A percentile compares a stretch with the other conserved stretches of the same genome.
Conservation (phyloP, 768 basidiomycete species). For the Crassisporium funariophilum region DNA sequence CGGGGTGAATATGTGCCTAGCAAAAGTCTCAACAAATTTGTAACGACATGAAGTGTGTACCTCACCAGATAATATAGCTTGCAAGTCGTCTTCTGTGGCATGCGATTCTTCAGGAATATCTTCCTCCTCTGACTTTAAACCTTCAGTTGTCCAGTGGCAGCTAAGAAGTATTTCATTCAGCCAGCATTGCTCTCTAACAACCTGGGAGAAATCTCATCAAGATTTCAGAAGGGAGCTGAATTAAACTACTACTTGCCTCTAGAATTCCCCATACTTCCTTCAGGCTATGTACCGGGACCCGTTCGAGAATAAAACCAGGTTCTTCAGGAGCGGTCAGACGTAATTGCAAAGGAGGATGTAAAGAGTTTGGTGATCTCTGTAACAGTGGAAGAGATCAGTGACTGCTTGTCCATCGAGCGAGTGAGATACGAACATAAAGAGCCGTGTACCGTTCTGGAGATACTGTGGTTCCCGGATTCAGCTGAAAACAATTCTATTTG, state of each 20-base stretch:
- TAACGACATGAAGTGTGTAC: neutral
- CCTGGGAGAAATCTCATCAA: slow-evolving; percentile 35
- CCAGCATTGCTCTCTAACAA: slow-evolving; percentile 86
- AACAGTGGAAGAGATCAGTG: neutral
- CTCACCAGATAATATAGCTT: slow-evolving; percentile 64
- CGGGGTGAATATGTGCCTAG: slow-evolving; percentile 55
- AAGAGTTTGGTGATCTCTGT: slow-evolving; percentile 64
- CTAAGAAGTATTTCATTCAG: slow-evolving; percentile 68
- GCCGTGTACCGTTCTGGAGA: slow-evolving; percentile 69
- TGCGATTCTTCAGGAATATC: slow-evolving; percentile 34
- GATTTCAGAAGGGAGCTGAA: neutral
- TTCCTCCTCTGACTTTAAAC: slow-evolving; percentile 28
- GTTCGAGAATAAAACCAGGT: slow-evolving; percentile 73
- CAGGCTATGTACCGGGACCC: slow-evolving; percentile 69
- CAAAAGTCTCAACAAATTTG: slow-evolving; percentile 5
- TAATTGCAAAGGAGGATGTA: slow-evolving; percentile 70
- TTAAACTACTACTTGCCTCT: slow-evolving; percentile 47
- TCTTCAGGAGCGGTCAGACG: slow-evolving; percentile 71
- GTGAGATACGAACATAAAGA: slow-evolving; percentile 53
- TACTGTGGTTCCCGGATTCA: slow-evolving; percentile 49
- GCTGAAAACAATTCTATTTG: slow-evolving; percentile 35
- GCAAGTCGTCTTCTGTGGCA: slow-evolving; percentile 57
- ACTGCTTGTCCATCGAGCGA: neutral
- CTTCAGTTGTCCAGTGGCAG: slow-evolving; percentile 66
- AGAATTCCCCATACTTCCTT: slow-evolving; percentile 76